Conservation (phyloP, 1,284 basidiomycete genomes). For the Heterobasidion annosum region DNA sequence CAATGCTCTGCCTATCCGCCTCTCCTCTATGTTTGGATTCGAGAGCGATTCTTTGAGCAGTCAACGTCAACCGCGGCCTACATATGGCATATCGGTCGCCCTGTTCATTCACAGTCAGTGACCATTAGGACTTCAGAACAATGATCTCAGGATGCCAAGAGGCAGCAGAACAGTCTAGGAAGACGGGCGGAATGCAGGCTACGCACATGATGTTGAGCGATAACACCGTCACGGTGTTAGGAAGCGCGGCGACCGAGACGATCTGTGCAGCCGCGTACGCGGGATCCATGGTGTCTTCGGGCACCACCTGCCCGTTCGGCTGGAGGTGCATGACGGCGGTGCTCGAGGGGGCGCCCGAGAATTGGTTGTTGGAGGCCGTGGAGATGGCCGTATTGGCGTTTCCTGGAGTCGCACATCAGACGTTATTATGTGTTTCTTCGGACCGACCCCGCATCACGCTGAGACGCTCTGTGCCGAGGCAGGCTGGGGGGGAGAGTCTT, state of each 20-base stretch:
- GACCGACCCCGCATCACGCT: too few species aligned
- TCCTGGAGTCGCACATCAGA: not conserved
- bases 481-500: not conserved
- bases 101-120: not conserved
- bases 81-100: not conserved
- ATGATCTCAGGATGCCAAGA: not conserved
- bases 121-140: not conserved
- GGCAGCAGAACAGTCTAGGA: not conserved
- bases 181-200: too few species aligned
- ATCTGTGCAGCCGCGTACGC: constrained; percentile 64
- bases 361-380: constrained; percentile 10
- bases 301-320: constrained; percentile 50
- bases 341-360: not conserved
- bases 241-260: constrained; percentile 62
- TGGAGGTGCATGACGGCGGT: constrained; percentile 54
- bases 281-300: constrained; percentile 62
- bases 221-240: constrained; percentile 61
- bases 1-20: too few species aligned
- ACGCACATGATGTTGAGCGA: constrained; percentile 69
- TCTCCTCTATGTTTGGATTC: too few species aligned
- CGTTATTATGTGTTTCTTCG: too few species aligned
- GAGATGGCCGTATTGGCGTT: not conserved
- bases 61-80: not conserved
- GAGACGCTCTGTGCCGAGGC: not conserved
- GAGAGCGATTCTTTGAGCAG: too few species aligned